Conservation (phyloP, 495 filamentous ascomycete species). For the Hypoxylon trugodes region DNA sequence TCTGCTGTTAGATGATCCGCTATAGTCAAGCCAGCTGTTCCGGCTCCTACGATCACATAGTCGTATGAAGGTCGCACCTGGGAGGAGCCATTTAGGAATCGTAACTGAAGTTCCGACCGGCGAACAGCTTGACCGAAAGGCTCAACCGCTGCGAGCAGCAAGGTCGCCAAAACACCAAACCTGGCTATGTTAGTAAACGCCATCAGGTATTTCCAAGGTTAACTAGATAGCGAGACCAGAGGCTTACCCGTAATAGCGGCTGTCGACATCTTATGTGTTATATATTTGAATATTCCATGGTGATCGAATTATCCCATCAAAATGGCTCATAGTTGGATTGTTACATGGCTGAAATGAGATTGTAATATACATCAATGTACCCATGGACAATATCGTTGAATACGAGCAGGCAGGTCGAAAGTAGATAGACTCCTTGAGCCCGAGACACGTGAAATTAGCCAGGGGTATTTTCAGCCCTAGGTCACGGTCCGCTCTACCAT, state of each 20-base stretch:
- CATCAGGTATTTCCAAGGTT: slow-evolving; percentile 6
- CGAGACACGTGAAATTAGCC: neutral
- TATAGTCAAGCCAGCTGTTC: slow-evolving; percentile 60
- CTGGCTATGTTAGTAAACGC: neutral
- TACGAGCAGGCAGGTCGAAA: slow-evolving; percentile 7
- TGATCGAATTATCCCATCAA: neutral
- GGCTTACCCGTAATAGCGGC: neutral
- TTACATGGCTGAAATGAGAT: slow-evolving; percentile 8
- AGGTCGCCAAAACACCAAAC: slow-evolving; percentile 7
- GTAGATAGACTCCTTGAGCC: neutral
- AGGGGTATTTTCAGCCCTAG: neutral
- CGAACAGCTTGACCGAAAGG: slow-evolving; percentile 23
- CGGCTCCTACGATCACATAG: slow-evolving; percentile 61
- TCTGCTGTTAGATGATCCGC: slow-evolving; percentile 61
- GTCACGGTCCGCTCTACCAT: neutral
- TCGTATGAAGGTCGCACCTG: slow-evolving; percentile 44
- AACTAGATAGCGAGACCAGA: neutral
- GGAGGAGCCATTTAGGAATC: slow-evolving; percentile 26
- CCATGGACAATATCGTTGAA: neutral
- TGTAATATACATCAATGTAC: slow-evolving; percentile 26
- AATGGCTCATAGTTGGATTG: slow-evolving; percentile 1
- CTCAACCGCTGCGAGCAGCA: slow-evolving; percentile 10
- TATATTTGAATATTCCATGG: neutral
- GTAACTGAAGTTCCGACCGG: slow-evolving; percentile 11
- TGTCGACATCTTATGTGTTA: slow-evolving; percentile 8